Percentiles rank a stretch among this genome's conserved stretches.
These are phyloP conservation scores for Trichosporon sp. DNA, from an alignment of 1,284 basidiomycete genomes.

Conservation along the genomic window DNA sequence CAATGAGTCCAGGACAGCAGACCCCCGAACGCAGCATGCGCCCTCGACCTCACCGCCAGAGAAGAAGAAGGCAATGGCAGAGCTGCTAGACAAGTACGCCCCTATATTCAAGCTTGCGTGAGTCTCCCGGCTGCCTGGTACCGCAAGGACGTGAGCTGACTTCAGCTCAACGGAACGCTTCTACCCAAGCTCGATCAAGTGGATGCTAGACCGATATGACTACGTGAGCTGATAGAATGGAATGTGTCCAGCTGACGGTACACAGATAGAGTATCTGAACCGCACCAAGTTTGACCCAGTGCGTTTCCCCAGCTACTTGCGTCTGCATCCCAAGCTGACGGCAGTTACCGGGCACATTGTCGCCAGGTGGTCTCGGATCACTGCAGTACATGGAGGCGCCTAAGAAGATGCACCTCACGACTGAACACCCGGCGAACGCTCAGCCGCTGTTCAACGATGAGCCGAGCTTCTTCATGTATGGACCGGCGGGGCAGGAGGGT, in stretches of 20 bases:
- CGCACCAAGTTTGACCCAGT: slow-evolving; percentile 13
- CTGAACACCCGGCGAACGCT: slow-evolving; percentile 22
- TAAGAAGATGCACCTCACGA: neutral
- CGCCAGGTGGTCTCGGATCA: slow-evolving; percentile 18
- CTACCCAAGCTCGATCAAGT: slow-evolving; percentile 41
- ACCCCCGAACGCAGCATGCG: neutral
- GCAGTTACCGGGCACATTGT: slow-evolving; percentile 22
- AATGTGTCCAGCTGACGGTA: no score
- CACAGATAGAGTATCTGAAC: slow-evolving; percentile 19
- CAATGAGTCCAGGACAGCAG: neutral
- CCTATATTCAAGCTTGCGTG: slow-evolving; percentile 43
- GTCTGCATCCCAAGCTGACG: neutral
- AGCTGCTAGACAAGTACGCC: slow-evolving; percentile 34
- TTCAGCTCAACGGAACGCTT: slow-evolving; percentile 34
- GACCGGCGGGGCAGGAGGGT: slow-evolving; percentile 30
- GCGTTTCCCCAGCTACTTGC: neutral
- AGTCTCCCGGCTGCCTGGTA: slow-evolving; percentile 6
- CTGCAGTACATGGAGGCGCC: slow-evolving; percentile 14
- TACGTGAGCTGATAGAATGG: slow-evolving; percentile 7
- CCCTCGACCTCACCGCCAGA: slow-evolving; percentile 12
- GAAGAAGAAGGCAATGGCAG: slow-evolving; percentile 23
- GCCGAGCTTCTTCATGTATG: slow-evolving; percentile 33
- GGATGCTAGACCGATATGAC: slow-evolving; percentile 39
- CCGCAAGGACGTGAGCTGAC: no score
- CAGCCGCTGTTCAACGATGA: slow-evolving; percentile 30